Evolutionary conservation across 495 filamentous ascomycete species (phyloP), one percentile per base, ranked within the genome.

Genomic region (Xylaria bambusicola): DNA sequence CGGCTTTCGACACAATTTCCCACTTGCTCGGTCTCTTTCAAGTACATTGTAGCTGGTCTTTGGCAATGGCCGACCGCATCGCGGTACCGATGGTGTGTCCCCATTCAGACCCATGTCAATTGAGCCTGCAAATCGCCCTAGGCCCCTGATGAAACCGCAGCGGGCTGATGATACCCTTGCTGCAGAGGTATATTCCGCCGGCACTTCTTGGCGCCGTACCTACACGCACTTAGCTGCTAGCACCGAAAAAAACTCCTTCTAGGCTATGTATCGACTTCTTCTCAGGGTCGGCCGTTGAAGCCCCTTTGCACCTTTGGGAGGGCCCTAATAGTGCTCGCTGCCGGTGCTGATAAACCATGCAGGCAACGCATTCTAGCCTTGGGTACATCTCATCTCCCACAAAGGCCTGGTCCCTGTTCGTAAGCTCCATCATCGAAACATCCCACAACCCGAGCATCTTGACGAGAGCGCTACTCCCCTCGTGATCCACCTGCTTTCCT

Each of bases 91-190:
- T 60, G 57, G 57, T 53, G 57, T 60, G 57, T 60, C 57, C 29
- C 57, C 48, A 60, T 60, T 60, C 57, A 60, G 17, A 53, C 57
- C 57, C 57, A 46, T 60, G 57, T 51, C 53, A 33, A 23, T 33
- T 17, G 26, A 48, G 45, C 26, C 45, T 48, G 45, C 45, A 29
- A 48, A 31, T 48, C 23, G 13, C 21, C 41, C 44, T 62, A 65
- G 60, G 58, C 62, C 65, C 68, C 52, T 68, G 68, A 71, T 71
- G 68, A 71, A 71, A 71, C 68, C 62, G 66, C 56, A 64, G 68
- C 49, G 57, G 57, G 57, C 57, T 60, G 68, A 60, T 65, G 60
- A 48, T 71, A 68, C 67, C 68, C 68, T 66, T 68, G 66, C 63
- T 62, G 61, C 68, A 70, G 68, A 66, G 62, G 65, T 61, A 61